Percentiles rank a stretch among this genome's conserved stretches.
These are phyloP conservation scores for Plasmodiophora brassicae DNA, from an alignment of 208 protist species.

Conservation along the genomic window DNA sequence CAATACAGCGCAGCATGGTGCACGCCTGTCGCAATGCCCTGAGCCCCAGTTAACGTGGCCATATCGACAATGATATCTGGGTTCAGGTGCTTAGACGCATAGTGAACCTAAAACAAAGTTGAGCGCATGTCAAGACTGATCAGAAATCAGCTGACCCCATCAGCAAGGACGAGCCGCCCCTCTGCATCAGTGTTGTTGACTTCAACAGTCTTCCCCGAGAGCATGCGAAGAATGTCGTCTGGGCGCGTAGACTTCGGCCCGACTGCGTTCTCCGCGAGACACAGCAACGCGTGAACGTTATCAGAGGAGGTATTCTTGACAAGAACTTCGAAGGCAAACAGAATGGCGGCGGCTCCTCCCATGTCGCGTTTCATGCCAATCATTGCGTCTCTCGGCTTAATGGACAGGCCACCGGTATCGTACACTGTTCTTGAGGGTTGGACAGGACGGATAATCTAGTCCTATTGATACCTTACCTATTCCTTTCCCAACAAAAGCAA, in stretches of 20 bases:
- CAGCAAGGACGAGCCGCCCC: not conserved
- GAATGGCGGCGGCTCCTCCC: slow-evolving; percentile 9
- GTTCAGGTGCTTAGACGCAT: not conserved
- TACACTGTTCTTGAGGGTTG: too few relatives aligned
- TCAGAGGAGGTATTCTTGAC: not conserved
- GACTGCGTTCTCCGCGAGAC: slow-evolving; percentile 27
- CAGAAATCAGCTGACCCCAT: not conserved
- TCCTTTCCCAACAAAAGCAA: slow-evolving; percentile 25
- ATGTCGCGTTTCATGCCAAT: slow-evolving; percentile 19
- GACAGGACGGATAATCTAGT: too few relatives aligned
- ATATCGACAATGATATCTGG: slow-evolving; percentile 31
- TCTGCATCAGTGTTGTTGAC: slow-evolving; percentile 35
- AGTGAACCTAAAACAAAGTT: not conserved
- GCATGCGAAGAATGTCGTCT: not conserved
- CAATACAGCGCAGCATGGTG: not conserved
- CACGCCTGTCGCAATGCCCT: slow-evolving; percentile 29
- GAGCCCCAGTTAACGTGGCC: slow-evolving; percentile 33
- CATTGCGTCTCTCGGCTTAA: slow-evolving; percentile 33
- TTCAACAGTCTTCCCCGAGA: not conserved
- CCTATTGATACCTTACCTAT: too few relatives aligned
- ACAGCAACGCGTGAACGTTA: not conserved
- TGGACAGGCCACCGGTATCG: slow-evolving; percentile 7
- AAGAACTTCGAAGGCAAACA: not conserved
- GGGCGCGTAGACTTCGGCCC: not conserved
- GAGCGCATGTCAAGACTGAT: not conserved